Percentiles rank a stretch among this genome's conserved stretches.
phyloP scores from a whole-genome alignment of 106 monocot species.

The Gastrodia elata region DNA sequence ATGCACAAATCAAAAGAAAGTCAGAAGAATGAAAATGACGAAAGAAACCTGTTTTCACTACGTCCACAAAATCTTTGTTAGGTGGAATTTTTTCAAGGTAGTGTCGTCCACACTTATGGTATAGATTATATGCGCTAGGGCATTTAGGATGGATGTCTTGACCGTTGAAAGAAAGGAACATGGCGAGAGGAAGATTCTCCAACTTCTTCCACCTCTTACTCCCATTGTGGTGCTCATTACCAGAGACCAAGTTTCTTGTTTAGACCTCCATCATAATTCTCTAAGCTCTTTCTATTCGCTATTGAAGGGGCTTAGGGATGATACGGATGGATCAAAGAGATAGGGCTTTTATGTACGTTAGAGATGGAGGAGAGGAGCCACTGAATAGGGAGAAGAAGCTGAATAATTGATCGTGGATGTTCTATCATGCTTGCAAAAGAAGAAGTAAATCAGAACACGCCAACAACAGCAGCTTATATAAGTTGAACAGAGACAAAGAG shows the following conservation, averaged over 20 bases:
- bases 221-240: not conserved
- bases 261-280: not conserved
- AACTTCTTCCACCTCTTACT: not conserved
- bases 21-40: not conserved
- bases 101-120: slow-evolving; percentile 9
- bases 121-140: slow-evolving; percentile 6
- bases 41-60: not conserved
- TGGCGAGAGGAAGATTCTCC: slow-evolving; percentile 4
- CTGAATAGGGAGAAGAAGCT: too few species aligned
- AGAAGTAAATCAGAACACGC: too few species aligned
- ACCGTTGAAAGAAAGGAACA: slow-evolving; percentile 5
- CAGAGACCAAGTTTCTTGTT: not conserved
- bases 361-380: too few species aligned
- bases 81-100: not conserved
- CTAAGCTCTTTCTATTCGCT: not conserved
- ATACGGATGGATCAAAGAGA: not conserved
- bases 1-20: not conserved
- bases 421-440: too few species aligned
- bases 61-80: not conserved
- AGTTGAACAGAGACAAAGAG: too few species aligned
- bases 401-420: too few species aligned
- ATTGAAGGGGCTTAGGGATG: not conserved
- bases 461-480: too few species aligned
- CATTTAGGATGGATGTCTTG: not conserved
- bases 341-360: too few species aligned